Percentiles rank a stretch among this genome's conserved stretches.
phyloP scores from a whole-genome alignment of 2,329 filamentous ascomycete genomes.

The Alternaria sp. region DNA sequence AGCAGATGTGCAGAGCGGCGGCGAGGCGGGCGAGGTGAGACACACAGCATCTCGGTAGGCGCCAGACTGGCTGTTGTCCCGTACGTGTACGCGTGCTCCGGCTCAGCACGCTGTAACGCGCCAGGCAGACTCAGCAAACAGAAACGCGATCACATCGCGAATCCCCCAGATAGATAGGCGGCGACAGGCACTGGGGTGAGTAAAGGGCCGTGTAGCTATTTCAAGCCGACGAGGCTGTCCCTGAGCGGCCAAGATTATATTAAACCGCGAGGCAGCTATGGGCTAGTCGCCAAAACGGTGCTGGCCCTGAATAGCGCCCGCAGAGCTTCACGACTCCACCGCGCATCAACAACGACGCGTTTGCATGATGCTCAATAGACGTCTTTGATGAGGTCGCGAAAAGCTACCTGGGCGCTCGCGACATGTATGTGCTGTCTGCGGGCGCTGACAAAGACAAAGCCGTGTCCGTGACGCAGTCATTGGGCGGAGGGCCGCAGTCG shows the following conservation, averaged over 20 bases:
- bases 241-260: neutral
- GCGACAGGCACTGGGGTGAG: neutral
- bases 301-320: slow-evolving; percentile 9
- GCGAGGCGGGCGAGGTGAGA: slow-evolving; percentile 14
- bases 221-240: slow-evolving; percentile 4
- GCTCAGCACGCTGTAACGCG: slow-evolving; percentile 10
- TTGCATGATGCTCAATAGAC: neutral
- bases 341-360: neutral
- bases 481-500: neutral
- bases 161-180: slow-evolving; percentile 13
- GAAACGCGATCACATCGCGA: neutral
- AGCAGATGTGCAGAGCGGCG: slow-evolving; percentile 5
- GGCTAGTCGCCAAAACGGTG: slow-evolving; percentile 1
- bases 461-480: slow-evolving; percentile 1
- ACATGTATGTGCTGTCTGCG: neutral
- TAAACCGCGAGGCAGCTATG: neutral
- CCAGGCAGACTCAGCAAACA: slow-evolving; percentile 12
- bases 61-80: slow-evolving; percentile 10
- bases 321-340: neutral
- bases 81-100: neutral
- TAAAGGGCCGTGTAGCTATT: slow-evolving; percentile 13
- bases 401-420: neutral
- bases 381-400: neutral
- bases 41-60: slow-evolving; percentile 6
- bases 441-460: slow-evolving; percentile 1